phyloP scores from a whole-genome alignment of 805 yeast species.

The Starmerella apis region DNA sequence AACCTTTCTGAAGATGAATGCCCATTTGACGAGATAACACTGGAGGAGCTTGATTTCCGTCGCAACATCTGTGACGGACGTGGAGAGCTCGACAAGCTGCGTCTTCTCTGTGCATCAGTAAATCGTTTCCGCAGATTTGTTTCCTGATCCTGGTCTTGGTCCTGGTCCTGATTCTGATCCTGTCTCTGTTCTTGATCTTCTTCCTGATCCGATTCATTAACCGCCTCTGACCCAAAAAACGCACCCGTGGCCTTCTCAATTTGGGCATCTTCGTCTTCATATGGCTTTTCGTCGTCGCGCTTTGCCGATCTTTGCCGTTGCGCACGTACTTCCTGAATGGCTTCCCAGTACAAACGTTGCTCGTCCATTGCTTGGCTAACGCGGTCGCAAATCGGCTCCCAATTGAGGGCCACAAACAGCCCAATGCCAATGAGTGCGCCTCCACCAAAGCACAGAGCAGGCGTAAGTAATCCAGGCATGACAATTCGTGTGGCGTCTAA shows the following conservation, averaged over 20 bases:
- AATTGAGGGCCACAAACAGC: slow-evolving; percentile 3
- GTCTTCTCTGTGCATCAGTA: background rate
- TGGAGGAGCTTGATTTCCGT: no score
- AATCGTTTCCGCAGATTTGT: background rate
- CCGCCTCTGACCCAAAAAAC: background rate
- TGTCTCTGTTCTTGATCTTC: background rate
- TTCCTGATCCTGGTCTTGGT: background rate
- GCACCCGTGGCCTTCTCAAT: background rate
- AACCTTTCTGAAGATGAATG: background rate
- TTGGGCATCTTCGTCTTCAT: background rate
- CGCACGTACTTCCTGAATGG: slow-evolving; percentile 2
- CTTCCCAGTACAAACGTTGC: slow-evolving; percentile 1
- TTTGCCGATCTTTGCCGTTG: background rate
- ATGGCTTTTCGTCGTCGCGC: background rate
- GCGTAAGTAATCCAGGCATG: slow-evolving; percentile 4
- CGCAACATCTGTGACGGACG: no score
- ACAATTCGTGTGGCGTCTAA: slow-evolving; percentile 1
- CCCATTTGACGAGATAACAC: background rate
- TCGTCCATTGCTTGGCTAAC: background rate
- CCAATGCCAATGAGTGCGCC: slow-evolving; percentile 5
- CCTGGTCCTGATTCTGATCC: background rate
- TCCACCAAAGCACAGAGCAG: background rate
- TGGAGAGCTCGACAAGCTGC: no score
- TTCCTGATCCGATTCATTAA: background rate
- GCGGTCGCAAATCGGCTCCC: slow-evolving; percentile 6